Conservation (phyloP, 2,329 filamentous ascomycete genomes). For the Cryphonectria japonica region DNA sequence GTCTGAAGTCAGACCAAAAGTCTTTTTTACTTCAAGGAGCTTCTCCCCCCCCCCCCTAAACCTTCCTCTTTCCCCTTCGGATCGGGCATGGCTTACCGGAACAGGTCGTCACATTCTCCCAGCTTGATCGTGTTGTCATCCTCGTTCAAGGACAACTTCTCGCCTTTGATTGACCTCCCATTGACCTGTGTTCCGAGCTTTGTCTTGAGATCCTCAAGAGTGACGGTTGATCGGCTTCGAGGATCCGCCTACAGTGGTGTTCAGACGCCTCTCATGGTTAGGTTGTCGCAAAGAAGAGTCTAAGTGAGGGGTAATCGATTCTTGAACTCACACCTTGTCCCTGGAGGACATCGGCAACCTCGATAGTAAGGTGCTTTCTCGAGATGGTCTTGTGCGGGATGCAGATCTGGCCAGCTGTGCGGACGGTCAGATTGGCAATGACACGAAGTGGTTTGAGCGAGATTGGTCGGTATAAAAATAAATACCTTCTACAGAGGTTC, state of each 20-base stretch:
- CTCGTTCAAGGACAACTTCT: slow-evolving; percentile 58
- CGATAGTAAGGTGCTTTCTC: slow-evolving; percentile 81
- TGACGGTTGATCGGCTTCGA: slow-evolving; percentile 69
- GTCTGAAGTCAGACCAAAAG: slow-evolving; percentile 9
- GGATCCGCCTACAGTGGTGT: slow-evolving; percentile 56
- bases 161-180: slow-evolving; percentile 69
- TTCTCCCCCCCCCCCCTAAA: too few relatives aligned
- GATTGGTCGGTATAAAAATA: neutral
- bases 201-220: slow-evolving; percentile 77
- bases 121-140: slow-evolving; percentile 69
- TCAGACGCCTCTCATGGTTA: neutral
- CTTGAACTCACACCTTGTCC: slow-evolving; percentile 66
- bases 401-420: slow-evolving; percentile 64
- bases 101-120: slow-evolving; percentile 68
- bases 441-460: slow-evolving; percentile 34
- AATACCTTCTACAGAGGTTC: slow-evolving; percentile 69
- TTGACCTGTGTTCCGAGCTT: slow-evolving; percentile 84
- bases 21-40: neutral
- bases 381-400: slow-evolving; percentile 85
- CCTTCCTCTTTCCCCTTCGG: neutral
- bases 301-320: neutral
- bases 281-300: slow-evolving; percentile 13
- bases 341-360: slow-evolving; percentile 66
- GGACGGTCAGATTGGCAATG: slow-evolving; percentile 5
- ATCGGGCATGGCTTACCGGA: slow-evolving; percentile 50